Evolutionary conservation across 306 rosid species (phyloP).

Genomic region (Rosa rugosa): DNA sequence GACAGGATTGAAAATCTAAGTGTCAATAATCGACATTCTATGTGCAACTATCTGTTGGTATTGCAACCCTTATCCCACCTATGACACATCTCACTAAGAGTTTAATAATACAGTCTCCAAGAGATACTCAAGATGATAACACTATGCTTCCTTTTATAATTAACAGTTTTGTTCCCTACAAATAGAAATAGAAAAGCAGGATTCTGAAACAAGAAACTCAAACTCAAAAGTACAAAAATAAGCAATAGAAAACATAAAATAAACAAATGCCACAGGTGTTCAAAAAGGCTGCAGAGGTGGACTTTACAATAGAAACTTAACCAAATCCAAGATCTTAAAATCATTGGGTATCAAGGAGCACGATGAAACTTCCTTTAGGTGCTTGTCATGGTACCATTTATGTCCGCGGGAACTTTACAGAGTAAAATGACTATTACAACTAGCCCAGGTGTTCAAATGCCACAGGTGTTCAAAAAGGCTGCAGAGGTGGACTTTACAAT

Average conservation of each 20-base stretch:
- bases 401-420: neutral
- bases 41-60: neutral
- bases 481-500: no score
- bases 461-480: no score
- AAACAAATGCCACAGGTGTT: neutral
- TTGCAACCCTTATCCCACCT: neutral
- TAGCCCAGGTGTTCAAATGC: neutral
- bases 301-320: neutral
- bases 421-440: neutral
- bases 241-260: neutral
- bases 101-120: neutral
- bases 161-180: neutral
- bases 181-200: neutral
- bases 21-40: constrained; percentile 4
- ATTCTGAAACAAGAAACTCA: neutral
- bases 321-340: neutral
- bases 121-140: neutral
- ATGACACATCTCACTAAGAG: neutral
- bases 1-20: neutral
- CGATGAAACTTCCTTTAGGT: neutral
- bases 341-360: neutral
- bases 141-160: neutral
- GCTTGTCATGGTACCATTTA: neutral
- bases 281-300: neutral
- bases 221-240: neutral